A percentile compares a stretch with the other conserved stretches of the same genome.
These are phyloP conservation scores for Xerophyta viscosa DNA, from an alignment of 106 monocot genomes.

Conservation along the genomic window DNA sequence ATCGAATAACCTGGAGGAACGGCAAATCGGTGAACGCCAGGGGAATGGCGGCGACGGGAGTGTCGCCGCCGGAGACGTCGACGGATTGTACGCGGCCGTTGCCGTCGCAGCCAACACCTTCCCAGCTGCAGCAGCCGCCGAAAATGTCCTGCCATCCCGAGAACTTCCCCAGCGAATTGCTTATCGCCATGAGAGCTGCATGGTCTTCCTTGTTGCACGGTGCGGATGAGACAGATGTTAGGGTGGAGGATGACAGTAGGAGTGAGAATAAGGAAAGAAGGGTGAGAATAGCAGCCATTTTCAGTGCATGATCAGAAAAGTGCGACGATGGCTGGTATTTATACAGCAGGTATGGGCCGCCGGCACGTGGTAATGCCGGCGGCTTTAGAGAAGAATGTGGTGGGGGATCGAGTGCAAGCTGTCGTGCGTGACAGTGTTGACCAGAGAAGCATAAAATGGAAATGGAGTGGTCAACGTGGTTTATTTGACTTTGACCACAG, in stretches of 20 bases:
- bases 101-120: conserved; percentile 8
- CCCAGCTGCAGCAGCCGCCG: conserved; percentile 28
- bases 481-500: no score
- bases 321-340: no score
- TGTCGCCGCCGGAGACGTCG: conserved; percentile 1
- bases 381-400: no score
- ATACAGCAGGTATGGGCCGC: no score
- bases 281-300: no score
- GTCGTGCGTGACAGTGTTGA: no score
- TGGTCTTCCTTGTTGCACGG: background rate
- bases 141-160: background rate
- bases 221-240: background rate
- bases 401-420: no score
- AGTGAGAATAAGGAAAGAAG: background rate
- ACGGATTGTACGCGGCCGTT: conserved; percentile 17
- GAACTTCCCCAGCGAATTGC: background rate
- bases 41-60: conserved; percentile 9
- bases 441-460: no score
- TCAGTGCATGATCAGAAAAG: no score
- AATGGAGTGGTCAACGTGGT: no score
- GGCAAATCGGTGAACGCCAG: conserved; percentile 25
- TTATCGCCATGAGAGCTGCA: background rate
- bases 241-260: background rate
- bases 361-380: no score
- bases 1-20: conserved; percentile 11